Evolutionary conservation across 2,329 filamentous ascomycete genomes (phyloP), one percentile per base, ranked within the genome.

Genomic region (Paecilomyces niveus): DNA sequence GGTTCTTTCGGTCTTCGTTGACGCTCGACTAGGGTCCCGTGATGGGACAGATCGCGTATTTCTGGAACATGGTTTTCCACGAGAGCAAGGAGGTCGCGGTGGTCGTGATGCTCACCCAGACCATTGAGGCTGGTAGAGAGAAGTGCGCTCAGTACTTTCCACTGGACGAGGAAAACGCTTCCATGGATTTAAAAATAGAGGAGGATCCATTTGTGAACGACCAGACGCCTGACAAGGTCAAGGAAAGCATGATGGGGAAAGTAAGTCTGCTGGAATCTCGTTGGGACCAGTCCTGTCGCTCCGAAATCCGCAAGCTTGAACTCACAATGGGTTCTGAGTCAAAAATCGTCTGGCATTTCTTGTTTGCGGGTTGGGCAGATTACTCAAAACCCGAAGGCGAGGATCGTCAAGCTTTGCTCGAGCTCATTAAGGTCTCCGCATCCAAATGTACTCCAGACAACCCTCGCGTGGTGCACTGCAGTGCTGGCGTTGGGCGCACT

Each of bases 1-100:
- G 11, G n/a, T 55, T 50, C 32, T 18, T 39, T 21, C 10, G 39
- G 35, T 55, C 22, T 59, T 50, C 45, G 21, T n/a, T 52, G 22
- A 52, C 50, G 7, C 4, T 24, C 21, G 21, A 26, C 26, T 70
- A 87, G 78, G 94, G 94, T 0, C 94, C 94, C 5, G 96, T 92
- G 68, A 74, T 81, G 60, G 83, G 85, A 26, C 90, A 89, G 15
- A 81, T 88, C 57, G 85, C 87, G 64, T 91, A 96, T 69, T 89
- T 96, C 64, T 99, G 93, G 90, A 90, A 94, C 69, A 99, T 99
- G 94, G 81, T 97, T 35, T 89, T 90, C 71, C 87, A 95, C 68
- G 90, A 95, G 73, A 85, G 81, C n/a, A 74, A 76, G 26, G 85
- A 87, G 53, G 85, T 88, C 2, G 91, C 86, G 1, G 90, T 97